A percentile compares a stretch with the other conserved stretches of the same genome.
These are phyloP conservation scores for Alternaria sp. DNA, from an alignment of 2,329 filamentous ascomycete species.

Conservation along the genomic window DNA sequence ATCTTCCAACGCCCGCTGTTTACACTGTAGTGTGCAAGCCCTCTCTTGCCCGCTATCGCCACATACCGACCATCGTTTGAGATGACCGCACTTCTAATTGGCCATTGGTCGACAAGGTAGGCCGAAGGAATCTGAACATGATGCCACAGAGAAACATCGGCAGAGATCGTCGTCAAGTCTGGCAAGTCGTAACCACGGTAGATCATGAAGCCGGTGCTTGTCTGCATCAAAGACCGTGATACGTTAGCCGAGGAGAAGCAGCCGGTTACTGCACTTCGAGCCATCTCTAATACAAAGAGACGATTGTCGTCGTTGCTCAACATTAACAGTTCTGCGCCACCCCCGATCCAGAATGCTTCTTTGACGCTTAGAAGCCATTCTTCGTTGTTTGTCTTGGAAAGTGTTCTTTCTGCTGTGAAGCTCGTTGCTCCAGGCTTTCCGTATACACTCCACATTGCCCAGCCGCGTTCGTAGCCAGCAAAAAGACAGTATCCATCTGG, in stretches of 20 bases:
- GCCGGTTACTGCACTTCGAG: constrained; percentile 88
- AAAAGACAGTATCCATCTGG: constrained; percentile 97
- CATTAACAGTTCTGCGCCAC: constrained; percentile 85
- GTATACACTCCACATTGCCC: constrained; percentile 97
- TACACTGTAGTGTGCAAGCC: constrained; percentile 94
- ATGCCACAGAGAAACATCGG: constrained; percentile 95
- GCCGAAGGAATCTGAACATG: constrained; percentile 83
- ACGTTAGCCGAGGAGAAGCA: constrained; percentile 94
- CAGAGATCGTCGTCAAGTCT: constrained; percentile 89
- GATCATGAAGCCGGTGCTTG: constrained; percentile 85
- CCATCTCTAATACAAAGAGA: constrained; percentile 90
- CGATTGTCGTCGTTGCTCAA: constrained; percentile 75
- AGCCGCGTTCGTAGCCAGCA: constrained; percentile 89
- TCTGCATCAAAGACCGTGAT: constrained; percentile 87
- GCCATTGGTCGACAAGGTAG: constrained; percentile 93
- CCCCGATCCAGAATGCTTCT: constrained; percentile 85
- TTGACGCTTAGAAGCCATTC: constrained; percentile 83
- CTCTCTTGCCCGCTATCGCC: constrained; percentile 91
- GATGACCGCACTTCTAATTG: constrained; percentile 84
- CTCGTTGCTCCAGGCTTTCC: constrained; percentile 88
- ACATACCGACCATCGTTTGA: constrained; percentile 94
- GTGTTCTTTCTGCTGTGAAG: constrained; percentile 73
- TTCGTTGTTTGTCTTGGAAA: constrained; percentile 76
- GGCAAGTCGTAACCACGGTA: constrained; percentile 93
- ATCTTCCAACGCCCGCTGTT: constrained; percentile 96